Evolutionary conservation across 345 rosid genomes (phyloP), one percentile per base, ranked within the genome.

Genomic region (Citrus trifoliata): DNA sequence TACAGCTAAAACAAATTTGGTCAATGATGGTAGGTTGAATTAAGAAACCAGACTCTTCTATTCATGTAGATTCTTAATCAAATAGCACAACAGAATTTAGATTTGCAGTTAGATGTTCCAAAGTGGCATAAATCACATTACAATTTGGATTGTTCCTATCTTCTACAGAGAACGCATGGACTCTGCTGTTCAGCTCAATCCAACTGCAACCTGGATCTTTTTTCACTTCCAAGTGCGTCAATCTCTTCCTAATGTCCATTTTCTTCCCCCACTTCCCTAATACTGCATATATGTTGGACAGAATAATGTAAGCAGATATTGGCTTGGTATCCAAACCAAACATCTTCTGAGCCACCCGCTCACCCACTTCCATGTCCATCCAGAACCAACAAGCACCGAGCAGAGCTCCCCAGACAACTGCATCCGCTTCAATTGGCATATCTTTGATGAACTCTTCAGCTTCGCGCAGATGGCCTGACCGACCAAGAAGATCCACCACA

Each of bases 161-260:
- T 75, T 84, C 87, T 22, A 76, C 87, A 27, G 87, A 81, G 79
- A 88, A 90, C 59, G 80, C 87, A 72, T 79, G 73, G 14, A 82
- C 78, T 40, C 71, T 61, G 38, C 73, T 70, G 67, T 82, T 85
- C 46, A 91, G 80, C 76, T 86, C 91, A 21, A 87, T 84, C 90
- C 93, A 91, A 78, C 93, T 87, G 76, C 80, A 82, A 5, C 88
- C 91, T 0, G 93, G 91, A 82, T 86, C 85, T 79, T 88, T 91
- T 74, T 89, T 89, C 76, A 83, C 78, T 60, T 83, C 86, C 77
- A 86, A 82, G 59, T 76, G 81, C 70, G 76, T 80, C 80, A 89
- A 75, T 59, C 78, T 78, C 71, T 88, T 86, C 82, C 95, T 86
- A 80, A 87, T 69, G 61, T 77, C 68, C 83, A 85, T 76, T 83